These are phyloP conservation scores for Trypanosoma avium DNA, from an alignment of 208 protist species.

Conservation along the genomic window DNA sequence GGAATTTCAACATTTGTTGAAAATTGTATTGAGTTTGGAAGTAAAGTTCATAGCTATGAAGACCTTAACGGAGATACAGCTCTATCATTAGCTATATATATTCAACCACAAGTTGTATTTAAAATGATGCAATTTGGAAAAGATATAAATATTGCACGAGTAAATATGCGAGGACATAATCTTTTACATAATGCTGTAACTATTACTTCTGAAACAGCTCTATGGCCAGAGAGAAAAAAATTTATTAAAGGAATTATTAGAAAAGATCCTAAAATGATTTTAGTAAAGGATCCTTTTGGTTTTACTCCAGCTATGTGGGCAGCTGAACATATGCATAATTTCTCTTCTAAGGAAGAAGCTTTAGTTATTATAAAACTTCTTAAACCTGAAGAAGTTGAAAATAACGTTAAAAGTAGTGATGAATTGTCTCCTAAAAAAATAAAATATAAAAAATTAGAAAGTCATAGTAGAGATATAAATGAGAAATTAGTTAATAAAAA, in stretches of 20 bases:
- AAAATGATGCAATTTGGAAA: conserved; percentile 7
- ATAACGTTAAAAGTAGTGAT: not conserved
- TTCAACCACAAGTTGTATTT: conserved; percentile 14
- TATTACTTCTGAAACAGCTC: conserved; percentile 23
- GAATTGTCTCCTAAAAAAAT: not conserved
- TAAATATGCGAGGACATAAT: conserved; percentile 23
- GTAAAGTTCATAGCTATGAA: conserved; percentile 33
- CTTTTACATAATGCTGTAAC: conserved; percentile 39
- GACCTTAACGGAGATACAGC: conserved; percentile 45
- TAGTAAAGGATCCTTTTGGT: conserved; percentile 33
- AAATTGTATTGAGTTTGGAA: conserved; percentile 35
- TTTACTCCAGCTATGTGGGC: conserved; percentile 41
- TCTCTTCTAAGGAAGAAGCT: conserved; percentile 15
- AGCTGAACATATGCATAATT: conserved; percentile 28
- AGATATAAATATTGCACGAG: conserved; percentile 10
- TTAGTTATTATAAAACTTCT: conserved; percentile 21
- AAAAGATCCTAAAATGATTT: conserved; percentile 12
- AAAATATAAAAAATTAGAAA: not conserved
- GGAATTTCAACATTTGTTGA: conserved; percentile 20
- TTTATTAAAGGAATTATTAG: conserved; percentile 33
- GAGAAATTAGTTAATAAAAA: too few relatives aligned
- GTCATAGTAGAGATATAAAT: not conserved
- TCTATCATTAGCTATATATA: conserved; percentile 36
- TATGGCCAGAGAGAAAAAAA: conserved; percentile 30
- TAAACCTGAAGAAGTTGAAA: conserved; percentile 8